Conservation (phyloP, 1,284 basidiomycete species). For the Cutaneotrichosporon spelunceum region DNA sequence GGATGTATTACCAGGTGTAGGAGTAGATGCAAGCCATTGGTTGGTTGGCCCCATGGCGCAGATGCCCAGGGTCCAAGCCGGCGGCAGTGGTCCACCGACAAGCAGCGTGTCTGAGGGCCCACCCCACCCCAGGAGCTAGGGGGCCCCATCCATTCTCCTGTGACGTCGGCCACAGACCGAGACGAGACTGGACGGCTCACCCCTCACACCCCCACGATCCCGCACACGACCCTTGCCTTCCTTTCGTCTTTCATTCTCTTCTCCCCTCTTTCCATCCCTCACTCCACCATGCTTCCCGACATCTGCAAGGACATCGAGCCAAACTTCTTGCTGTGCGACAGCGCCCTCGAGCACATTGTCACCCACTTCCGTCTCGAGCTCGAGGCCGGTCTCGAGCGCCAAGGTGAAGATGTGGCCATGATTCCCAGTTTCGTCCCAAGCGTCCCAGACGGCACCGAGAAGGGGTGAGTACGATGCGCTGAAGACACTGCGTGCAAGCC, state of each 20-base stretch:
- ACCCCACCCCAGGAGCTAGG: no score
- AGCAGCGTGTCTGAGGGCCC: background rate
- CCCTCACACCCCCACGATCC: background rate
- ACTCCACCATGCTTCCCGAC: constrained; percentile 28
- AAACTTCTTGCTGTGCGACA: constrained; percentile 65
- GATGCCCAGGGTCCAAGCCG: background rate
- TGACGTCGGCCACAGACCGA: background rate
- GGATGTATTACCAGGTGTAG: background rate
- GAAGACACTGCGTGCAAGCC: no score
- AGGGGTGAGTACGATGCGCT: constrained; percentile 64
- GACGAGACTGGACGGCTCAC: background rate
- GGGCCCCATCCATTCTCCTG: background rate
- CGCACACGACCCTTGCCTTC: no score
- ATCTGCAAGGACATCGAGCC: constrained; percentile 55
- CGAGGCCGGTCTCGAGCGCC: constrained; percentile 64
- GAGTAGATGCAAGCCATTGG: background rate
- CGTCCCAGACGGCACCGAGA: constrained; percentile 85
- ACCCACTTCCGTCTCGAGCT: constrained; percentile 75
- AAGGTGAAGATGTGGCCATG: constrained; percentile 81
- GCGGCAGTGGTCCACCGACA: background rate
- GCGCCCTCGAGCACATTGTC: constrained; percentile 66
- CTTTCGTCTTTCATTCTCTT: background rate
- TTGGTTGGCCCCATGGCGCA: background rate
- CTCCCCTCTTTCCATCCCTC: background rate
- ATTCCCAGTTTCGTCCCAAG: constrained; percentile 87